These are phyloP conservation scores for Pichia gijzeniarum DNA, from an alignment of 805 yeast genomes.

Conservation along the genomic window DNA sequence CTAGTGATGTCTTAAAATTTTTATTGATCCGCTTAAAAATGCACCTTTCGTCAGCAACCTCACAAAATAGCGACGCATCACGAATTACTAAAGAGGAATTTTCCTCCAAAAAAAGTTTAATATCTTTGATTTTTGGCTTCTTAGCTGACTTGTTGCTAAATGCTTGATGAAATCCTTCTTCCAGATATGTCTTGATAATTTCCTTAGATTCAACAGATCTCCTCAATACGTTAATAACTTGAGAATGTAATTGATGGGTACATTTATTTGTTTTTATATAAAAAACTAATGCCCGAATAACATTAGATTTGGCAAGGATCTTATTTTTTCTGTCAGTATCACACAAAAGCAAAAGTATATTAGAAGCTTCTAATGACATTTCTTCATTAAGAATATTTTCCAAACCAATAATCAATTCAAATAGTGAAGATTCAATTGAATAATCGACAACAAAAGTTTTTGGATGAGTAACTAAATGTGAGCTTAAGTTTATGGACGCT, in stretches of 20 bases:
- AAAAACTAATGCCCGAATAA: conserved; percentile 42
- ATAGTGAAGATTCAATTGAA: conserved; percentile 29
- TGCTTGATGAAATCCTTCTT: conserved; percentile 42
- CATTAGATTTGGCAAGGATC: conserved; percentile 39
- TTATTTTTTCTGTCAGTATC: conserved; percentile 35
- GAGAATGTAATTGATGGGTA: conserved; percentile 36
- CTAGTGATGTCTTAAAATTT: conserved; percentile 17
- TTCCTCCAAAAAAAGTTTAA: conserved; percentile 43
- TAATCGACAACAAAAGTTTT: conserved; percentile 20
- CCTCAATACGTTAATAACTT: conserved; percentile 52
- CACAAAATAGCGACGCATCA: conserved; percentile 21
- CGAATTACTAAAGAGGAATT: conserved; percentile 42
- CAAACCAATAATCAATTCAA: conserved; percentile 38
- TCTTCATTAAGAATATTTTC: conserved; percentile 36
- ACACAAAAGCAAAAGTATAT: conserved; percentile 3
- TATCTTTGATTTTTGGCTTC: conserved; percentile 34
- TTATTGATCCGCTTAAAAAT: conserved; percentile 17
- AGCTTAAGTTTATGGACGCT: conserved; percentile 12
- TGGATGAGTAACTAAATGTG: conserved; percentile 12
- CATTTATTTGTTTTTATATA: conserved; percentile 34
- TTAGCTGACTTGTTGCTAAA: conserved; percentile 25
- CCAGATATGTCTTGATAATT: conserved; percentile 42
- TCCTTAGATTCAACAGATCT: conserved; percentile 61
- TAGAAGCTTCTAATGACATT: conserved; percentile 17
- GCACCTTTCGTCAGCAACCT: conserved; percentile 18